These are phyloP conservation scores for Tardiomyces depauwii DNA, from an alignment of 1,139 yeast genomes.

Conservation along the genomic window DNA sequence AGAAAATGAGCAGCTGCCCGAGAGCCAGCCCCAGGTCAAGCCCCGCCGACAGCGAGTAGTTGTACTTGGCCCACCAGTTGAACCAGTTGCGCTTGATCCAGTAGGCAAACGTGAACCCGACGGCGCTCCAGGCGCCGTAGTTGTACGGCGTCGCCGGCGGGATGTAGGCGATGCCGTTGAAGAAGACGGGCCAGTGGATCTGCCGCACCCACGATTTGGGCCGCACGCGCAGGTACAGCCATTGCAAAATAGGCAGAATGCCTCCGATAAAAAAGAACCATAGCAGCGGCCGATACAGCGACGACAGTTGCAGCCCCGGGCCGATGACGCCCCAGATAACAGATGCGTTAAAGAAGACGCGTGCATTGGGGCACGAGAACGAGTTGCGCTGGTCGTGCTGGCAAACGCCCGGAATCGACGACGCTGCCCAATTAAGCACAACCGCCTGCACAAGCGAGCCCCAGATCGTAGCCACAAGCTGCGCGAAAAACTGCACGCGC, in stretches of 20 bases:
- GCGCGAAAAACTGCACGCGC: conserved; percentile 45
- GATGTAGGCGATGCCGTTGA: conserved; percentile 37
- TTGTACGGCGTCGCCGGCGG: conserved; percentile 48
- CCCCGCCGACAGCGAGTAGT: conserved; percentile 47
- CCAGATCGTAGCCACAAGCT: conserved; percentile 30
- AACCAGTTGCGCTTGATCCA: conserved; percentile 39
- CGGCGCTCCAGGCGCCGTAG: conserved; percentile 36
- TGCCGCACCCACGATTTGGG: conserved; percentile 36
- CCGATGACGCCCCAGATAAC: conserved; percentile 61
- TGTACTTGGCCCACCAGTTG: conserved; percentile 59
- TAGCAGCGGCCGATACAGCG: conserved; percentile 30
- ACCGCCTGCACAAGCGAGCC: conserved; percentile 27
- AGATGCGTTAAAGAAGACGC: conserved; percentile 42
- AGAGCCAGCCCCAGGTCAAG: conserved; percentile 46
- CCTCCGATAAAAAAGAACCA: conserved; percentile 39
- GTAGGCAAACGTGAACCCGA: conserved; percentile 42
- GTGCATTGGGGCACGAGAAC: conserved; percentile 40
- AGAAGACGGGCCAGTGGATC: conserved; percentile 40
- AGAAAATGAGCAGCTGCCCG: conserved; percentile 38
- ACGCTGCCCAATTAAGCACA: conserved; percentile 37
- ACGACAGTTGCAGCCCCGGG: conserved; percentile 37
- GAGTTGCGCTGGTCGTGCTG: conserved; percentile 30
- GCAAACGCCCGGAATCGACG: conserved; percentile 40
- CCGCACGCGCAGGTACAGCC: conserved; percentile 38
- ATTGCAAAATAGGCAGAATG: conserved; percentile 32